Evolutionary conservation across 805 yeast species (phyloP).

Genomic region (Clavispora asparagi): DNA sequence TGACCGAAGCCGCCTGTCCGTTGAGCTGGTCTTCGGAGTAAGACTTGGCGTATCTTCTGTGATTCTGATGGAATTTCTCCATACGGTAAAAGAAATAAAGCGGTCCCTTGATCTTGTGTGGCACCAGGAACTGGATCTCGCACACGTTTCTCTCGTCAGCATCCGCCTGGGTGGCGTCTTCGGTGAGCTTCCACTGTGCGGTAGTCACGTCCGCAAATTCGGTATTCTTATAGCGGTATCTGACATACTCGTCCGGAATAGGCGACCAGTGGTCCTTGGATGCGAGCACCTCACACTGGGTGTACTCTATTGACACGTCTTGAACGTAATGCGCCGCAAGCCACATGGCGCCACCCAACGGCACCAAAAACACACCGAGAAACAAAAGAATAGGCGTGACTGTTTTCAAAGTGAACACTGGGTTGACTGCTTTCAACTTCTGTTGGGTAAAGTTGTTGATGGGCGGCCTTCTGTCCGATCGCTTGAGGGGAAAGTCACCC

Average conservation of each 20-base stretch:
- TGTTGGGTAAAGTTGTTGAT: slow-evolving; percentile 57
- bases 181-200: slow-evolving; percentile 34
- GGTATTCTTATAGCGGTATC: slow-evolving; percentile 29
- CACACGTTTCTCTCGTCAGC: slow-evolving; percentile 48
- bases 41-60: slow-evolving; percentile 40
- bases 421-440: slow-evolving; percentile 46
- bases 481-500: slow-evolving; percentile 27
- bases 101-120: slow-evolving; percentile 32
- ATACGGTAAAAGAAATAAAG: slow-evolving; percentile 38
- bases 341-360: slow-evolving; percentile 46
- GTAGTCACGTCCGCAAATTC: slow-evolving; percentile 9
- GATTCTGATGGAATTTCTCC: slow-evolving; percentile 39
- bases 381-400: slow-evolving; percentile 36
- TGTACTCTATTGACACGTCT: slow-evolving; percentile 37
- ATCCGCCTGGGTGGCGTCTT: slow-evolving; percentile 39
- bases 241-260: slow-evolving; percentile 34
- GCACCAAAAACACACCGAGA: slow-evolving; percentile 37
- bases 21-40: slow-evolving; percentile 39
- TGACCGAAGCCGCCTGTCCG: slow-evolving; percentile 33
- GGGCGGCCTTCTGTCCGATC: slow-evolving; percentile 59
- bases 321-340: slow-evolving; percentile 34
- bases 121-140: slow-evolving; percentile 34
- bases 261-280: slow-evolving; percentile 26
- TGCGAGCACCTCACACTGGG: slow-evolving; percentile 36
- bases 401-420: slow-evolving; percentile 38